Conservation (phyloP, 192 early-diverging fungal genomes). For the Mortierella claussenii region DNA sequence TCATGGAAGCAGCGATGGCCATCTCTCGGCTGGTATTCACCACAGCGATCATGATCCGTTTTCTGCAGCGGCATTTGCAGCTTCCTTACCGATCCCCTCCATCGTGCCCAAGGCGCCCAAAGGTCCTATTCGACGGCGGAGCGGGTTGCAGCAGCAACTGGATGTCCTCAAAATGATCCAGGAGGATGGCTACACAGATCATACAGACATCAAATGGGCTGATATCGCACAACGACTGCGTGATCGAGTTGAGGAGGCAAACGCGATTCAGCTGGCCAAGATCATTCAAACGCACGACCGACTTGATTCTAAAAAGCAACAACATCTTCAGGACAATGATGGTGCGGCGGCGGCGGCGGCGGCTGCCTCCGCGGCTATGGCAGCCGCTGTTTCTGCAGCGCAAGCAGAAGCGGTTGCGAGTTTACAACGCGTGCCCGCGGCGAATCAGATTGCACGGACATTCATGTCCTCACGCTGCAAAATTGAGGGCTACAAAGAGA, state of each 20-base stretch:
- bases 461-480: conserved; percentile 51
- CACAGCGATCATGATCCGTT: conserved; percentile 15
- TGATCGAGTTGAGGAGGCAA: conserved; percentile 38
- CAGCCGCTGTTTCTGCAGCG: conserved; percentile 43
- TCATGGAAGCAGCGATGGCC: neutral
- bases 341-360: conserved; percentile 31
- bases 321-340: conserved; percentile 39
- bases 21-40: neutral
- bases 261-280: conserved; percentile 47
- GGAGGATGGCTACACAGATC: conserved; percentile 41
- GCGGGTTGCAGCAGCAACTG: conserved; percentile 46
- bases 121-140: conserved; percentile 46
- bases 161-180: conserved; percentile 44
- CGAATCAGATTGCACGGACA: conserved; percentile 46
- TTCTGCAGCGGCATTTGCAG: conserved; percentile 15
- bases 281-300: conserved; percentile 47
- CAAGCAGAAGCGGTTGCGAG: conserved; percentile 52
- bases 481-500: conserved; percentile 39
- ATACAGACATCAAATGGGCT: conserved; percentile 41
- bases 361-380: conserved; percentile 46
- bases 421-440: conserved; percentile 42
- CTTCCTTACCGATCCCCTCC: conserved; percentile 26
- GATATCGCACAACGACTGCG: conserved; percentile 44
- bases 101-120: conserved; percentile 39
- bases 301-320: conserved; percentile 44